phyloP scores from a whole-genome alignment of 2,329 filamentous ascomycete genomes.

The Albophoma yamanashiensis region DNA sequence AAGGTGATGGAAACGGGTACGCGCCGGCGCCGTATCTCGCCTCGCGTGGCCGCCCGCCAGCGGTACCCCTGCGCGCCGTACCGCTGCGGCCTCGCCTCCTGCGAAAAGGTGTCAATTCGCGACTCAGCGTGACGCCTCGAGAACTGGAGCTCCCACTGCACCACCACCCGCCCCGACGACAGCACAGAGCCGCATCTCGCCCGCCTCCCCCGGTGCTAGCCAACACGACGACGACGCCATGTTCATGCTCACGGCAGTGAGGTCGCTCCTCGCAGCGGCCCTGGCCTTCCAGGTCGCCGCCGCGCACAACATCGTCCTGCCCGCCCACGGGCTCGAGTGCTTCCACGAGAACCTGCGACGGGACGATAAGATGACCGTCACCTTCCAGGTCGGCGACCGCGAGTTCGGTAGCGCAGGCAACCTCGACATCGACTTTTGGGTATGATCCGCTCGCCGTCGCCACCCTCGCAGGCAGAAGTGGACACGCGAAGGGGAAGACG shows the following conservation, averaged over 20 bases:
- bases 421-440: conserved; percentile 96
- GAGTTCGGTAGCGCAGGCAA: conserved; percentile 94
- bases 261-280: conserved; percentile 29
- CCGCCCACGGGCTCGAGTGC: conserved; percentile 88
- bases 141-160: conserved; percentile 4
- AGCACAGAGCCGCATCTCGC: not conserved
- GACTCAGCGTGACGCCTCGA: not conserved
- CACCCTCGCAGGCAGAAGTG: not conserved
- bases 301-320: conserved; percentile 93
- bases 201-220: not conserved
- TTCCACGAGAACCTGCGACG: conserved; percentile 89
- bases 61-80: not conserved
- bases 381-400: conserved; percentile 93
- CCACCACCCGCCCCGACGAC: not conserved
- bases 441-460: conserved; percentile 32
- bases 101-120: conserved; percentile 21
- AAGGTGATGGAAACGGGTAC: not conserved
- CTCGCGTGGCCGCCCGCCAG: not conserved
- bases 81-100: not conserved
- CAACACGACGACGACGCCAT: conserved; percentile 7
- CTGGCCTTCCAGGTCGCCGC: conserved; percentile 45
- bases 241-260: conserved; percentile 26
- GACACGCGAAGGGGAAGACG: not conserved
- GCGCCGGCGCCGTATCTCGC: not conserved
- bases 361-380: conserved; percentile 97